These are phyloP conservation scores for Bassia scoparia DNA, from an alignment of 148 eudicot species.

Conservation along the genomic window DNA sequence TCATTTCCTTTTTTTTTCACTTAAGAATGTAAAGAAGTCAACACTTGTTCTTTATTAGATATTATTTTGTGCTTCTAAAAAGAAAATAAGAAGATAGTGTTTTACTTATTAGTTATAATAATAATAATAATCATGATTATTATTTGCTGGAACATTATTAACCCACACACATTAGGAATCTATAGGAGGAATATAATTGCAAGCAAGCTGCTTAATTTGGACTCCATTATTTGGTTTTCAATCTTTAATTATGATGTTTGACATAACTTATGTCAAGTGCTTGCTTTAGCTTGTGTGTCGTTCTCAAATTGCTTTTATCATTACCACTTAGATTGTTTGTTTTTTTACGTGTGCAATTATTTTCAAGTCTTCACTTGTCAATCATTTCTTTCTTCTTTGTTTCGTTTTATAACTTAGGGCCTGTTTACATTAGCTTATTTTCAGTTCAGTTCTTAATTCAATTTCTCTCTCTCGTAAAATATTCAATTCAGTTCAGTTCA, in stretches of 20 bases:
- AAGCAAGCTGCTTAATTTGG: not conserved
- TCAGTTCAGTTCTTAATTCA: too few species aligned
- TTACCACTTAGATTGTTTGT: not conserved
- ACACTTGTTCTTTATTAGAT: not conserved
- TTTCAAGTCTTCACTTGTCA: conserved; percentile 6
- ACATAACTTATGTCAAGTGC: conserved; percentile 10
- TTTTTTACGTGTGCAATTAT: conserved; percentile 12
- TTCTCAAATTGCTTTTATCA: not conserved
- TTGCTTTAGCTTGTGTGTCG: not conserved
- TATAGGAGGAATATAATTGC: conserved; percentile 1
- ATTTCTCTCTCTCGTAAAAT: too few species aligned
- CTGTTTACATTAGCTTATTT: not conserved
- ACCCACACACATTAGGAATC: too few species aligned
- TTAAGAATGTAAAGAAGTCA: not conserved
- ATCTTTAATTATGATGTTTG: conserved; percentile 9
- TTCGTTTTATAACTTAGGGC: not conserved
- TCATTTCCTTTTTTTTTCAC: not conserved
- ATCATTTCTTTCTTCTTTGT: not conserved
- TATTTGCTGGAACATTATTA: not conserved
- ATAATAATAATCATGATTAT: too few species aligned
- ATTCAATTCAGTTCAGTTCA: too few species aligned
- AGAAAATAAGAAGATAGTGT: not conserved
- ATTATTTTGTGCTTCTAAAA: not conserved
- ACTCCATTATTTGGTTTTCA: not conserved
- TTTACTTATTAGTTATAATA: too few species aligned